These are phyloP conservation scores for Hortaea sp. DNA, from an alignment of 2,329 filamentous ascomycete genomes.

Conservation along the genomic window DNA sequence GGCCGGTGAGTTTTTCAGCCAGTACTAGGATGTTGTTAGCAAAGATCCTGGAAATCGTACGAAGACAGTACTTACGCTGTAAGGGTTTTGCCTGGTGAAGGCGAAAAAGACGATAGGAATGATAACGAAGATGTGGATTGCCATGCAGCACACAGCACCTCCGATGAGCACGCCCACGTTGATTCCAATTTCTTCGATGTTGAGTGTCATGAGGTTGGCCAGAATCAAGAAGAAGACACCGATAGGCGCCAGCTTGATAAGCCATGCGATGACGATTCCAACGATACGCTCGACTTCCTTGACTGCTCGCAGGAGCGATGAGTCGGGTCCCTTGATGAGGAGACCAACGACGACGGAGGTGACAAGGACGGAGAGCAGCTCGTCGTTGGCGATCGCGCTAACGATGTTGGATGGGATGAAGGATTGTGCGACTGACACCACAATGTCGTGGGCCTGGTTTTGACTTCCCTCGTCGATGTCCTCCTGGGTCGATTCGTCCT, in stretches of 20 bases:
- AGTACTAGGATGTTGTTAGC: slow-evolving; percentile 12
- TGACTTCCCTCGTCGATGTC: slow-evolving; percentile 26
- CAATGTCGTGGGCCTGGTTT: slow-evolving; percentile 31
- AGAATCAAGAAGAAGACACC: slow-evolving; percentile 47
- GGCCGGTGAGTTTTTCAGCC: slow-evolving; percentile 40
- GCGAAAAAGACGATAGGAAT: slow-evolving; percentile 35
- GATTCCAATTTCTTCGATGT: slow-evolving; percentile 38
- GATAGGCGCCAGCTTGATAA: slow-evolving; percentile 42
- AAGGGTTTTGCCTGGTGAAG: slow-evolving; percentile 39
- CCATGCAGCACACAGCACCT: slow-evolving; percentile 37
- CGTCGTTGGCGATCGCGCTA: slow-evolving; percentile 36
- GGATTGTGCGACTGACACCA: slow-evolving; percentile 41
- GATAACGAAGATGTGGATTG: slow-evolving; percentile 38
- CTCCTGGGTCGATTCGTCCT: slow-evolving; percentile 25
- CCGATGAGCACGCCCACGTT: slow-evolving; percentile 44
- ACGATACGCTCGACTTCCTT: slow-evolving; percentile 42
- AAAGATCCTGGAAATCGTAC: too few species aligned
- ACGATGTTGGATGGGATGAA: slow-evolving; percentile 43
- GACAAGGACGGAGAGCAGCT: slow-evolving; percentile 40
- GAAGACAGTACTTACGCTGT: slow-evolving; percentile 22
- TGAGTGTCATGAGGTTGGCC: slow-evolving; percentile 41
- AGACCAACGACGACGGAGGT: slow-evolving; percentile 38
- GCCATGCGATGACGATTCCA: slow-evolving; percentile 36
- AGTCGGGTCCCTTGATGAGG: slow-evolving; percentile 32
- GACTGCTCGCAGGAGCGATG: slow-evolving; percentile 33